Evolutionary conservation across 768 basidiomycete genomes (phyloP).

Genomic region (Pulveroboletus sp.): DNA sequence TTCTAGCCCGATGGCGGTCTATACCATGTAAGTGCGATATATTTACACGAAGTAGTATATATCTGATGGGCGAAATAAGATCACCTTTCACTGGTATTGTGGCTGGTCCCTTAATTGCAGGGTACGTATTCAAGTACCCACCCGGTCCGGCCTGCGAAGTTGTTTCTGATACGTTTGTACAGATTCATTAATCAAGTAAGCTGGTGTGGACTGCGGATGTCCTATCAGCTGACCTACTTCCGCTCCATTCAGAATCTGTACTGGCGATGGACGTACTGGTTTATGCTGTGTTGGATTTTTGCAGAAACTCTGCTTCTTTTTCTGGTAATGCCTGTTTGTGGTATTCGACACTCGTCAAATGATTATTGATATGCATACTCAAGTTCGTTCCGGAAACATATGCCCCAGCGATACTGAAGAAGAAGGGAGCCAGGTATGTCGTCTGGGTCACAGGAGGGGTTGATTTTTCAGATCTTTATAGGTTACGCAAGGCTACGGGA

Average conservation of each 20-base stretch:
- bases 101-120: slow-evolving; percentile 52
- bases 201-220: background rate
- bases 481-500: slow-evolving; percentile 53
- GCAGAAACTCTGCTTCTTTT: slow-evolving; percentile 49
- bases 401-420: slow-evolving; percentile 52
- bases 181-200: slow-evolving; percentile 69
- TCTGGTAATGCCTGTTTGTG: slow-evolving; percentile 38
- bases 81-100: slow-evolving; percentile 57
- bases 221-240: background rate
- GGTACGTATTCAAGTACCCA: slow-evolving; percentile 37
- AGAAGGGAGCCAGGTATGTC: slow-evolving; percentile 54
- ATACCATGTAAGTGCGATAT: slow-evolving; percentile 35
- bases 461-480: background rate
- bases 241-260: slow-evolving; percentile 38
- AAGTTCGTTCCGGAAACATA: slow-evolving; percentile 75
- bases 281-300: slow-evolving; percentile 67
- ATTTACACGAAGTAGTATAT: background rate
- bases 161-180: background rate
- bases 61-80: too few species aligned
- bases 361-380: background rate
- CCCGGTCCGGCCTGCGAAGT: background rate
- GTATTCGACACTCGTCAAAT: too few species aligned
- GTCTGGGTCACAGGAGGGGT: background rate
- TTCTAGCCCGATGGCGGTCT: slow-evolving; percentile 53
- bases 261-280: slow-evolving; percentile 79